phyloP scores from a whole-genome alignment of 1,284 basidiomycete species.

The Papiliotrema fonsecae region DNA sequence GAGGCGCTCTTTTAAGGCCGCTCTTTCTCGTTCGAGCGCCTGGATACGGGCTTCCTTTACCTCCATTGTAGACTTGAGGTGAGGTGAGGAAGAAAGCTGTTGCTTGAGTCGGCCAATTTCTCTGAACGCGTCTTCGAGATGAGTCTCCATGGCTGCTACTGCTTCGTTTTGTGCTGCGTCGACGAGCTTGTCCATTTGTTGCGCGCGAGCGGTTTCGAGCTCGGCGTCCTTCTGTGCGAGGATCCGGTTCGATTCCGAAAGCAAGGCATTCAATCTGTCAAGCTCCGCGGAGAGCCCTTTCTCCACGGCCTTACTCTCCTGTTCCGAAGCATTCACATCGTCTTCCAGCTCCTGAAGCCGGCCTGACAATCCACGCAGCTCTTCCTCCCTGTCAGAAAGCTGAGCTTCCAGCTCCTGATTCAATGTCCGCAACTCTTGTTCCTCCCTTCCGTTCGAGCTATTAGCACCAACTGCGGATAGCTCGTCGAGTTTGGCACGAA shows the following conservation, averaged over 20 bases:
- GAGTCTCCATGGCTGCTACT: slow-evolving; percentile 58
- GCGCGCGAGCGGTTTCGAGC: slow-evolving; percentile 23
- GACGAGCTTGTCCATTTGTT: background rate
- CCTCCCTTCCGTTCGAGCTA: background rate
- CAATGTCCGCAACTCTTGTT: background rate
- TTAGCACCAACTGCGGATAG: background rate
- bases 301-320: slow-evolving; percentile 3
- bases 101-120: slow-evolving; percentile 71
- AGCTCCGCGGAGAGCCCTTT: slow-evolving; percentile 6
- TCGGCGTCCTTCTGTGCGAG: slow-evolving; percentile 28
- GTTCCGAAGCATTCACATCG: slow-evolving; percentile 6
- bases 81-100: slow-evolving; percentile 51
- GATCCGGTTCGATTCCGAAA: slow-evolving; percentile 15
- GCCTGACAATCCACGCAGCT: slow-evolving; percentile 13
- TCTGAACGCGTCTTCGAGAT: slow-evolving; percentile 71
- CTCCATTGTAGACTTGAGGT: slow-evolving; percentile 31
- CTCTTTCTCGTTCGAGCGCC: slow-evolving; percentile 40
- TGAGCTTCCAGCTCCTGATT: slow-evolving; percentile 12
- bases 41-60: slow-evolving; percentile 35
- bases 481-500: background rate
- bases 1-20: slow-evolving; percentile 27
- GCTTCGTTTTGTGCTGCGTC: slow-evolving; percentile 36
- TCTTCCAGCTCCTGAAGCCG: slow-evolving; percentile 9
- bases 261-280: slow-evolving; percentile 13
- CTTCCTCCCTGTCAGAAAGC: slow-evolving; percentile 13